Evolutionary conservation across 768 basidiomycete genomes (phyloP), one percentile per base, ranked within the genome.

Genomic region (Leccinum disarticulatum): DNA sequence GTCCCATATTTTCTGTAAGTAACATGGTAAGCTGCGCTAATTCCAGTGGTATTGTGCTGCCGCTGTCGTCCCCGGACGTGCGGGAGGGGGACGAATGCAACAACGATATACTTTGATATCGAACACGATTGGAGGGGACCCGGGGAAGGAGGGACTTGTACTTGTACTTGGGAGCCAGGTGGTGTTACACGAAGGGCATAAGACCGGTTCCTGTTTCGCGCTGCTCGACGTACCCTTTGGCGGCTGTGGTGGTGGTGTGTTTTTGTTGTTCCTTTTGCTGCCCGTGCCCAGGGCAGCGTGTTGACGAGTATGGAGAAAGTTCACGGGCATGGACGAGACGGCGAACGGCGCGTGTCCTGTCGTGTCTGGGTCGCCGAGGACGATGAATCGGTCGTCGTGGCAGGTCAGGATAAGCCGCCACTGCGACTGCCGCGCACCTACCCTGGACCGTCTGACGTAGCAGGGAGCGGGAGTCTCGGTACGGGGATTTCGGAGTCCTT

Each of bases 271-370:
- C 69, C 60, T 33, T 25, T 47, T 57, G n/a, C 6, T 48, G 17
- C 41, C 48, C 10, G 47, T 3, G 8, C 27, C 13, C 5, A 13
- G 4, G 33, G 33, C 13, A 36, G 14, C 22, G 11, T 54, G 73
- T 58, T 33, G 75, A 68, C 64, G 80, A 76, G 56, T 55, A 6
- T 10, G 11, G 5, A 47, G 1, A 61, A 81, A 74, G 7, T 71
- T 58, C 15, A 93, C 81, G 0, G 91, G 90, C 80, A 88, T 83
- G 0, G 90, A 91, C 57, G 81, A 69, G n/a, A 91, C 88, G 4
- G 86, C 80, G 43, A 92, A 81, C 3, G 87, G 82, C 0, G 61
- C 46, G 1, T 28, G 63, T 3, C 87, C 86, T 0, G 57, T 60
- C 2, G 85, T 62, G 7, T 70, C 61, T 22, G 69, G 62, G 17